These are phyloP conservation scores for Rhytidhysteron rufulum DNA, from an alignment of 2,329 filamentous ascomycete species.

Conservation along the genomic window DNA sequence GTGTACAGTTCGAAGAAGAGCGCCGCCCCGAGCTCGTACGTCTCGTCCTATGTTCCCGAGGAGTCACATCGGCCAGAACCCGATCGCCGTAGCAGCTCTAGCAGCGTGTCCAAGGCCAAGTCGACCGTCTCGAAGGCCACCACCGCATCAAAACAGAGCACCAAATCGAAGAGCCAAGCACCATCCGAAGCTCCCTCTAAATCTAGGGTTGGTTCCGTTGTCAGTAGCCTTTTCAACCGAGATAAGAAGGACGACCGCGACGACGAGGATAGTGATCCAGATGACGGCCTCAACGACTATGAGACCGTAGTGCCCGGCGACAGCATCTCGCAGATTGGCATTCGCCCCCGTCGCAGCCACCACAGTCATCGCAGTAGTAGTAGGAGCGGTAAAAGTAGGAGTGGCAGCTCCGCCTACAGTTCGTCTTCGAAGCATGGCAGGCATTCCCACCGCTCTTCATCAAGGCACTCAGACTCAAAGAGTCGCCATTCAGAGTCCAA, in stretches of 20 bases:
- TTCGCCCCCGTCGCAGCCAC: slow-evolving; percentile 23
- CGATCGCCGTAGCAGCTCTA: slow-evolving; percentile 21
- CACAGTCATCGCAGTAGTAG: slow-evolving; percentile 24
- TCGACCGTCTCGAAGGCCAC: slow-evolving; percentile 31
- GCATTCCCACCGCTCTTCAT: too few relatives aligned
- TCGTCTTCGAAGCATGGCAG: slow-evolving; percentile 13
- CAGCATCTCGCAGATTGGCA: slow-evolving; percentile 41
- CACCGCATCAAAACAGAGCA: slow-evolving; percentile 23
- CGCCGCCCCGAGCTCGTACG: slow-evolving; percentile 28
- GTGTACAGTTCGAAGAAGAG: slow-evolving; percentile 20
- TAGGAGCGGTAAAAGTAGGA: slow-evolving; percentile 18
- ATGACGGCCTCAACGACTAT: slow-evolving; percentile 29
- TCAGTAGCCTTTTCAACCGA: slow-evolving; percentile 35
- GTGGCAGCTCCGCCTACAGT: slow-evolving; percentile 21
- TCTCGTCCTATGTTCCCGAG: slow-evolving; percentile 30
- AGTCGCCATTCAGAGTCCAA: too few relatives aligned
- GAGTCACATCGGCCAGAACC: not conserved
- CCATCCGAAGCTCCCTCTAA: slow-evolving; percentile 4
- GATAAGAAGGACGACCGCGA: slow-evolving; percentile 34
- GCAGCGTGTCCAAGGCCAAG: slow-evolving; percentile 30
- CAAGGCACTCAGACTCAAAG: too few relatives aligned
- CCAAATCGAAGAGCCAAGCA: slow-evolving; percentile 19
- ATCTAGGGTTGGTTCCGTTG: slow-evolving; percentile 27
- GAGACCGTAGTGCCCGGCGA: slow-evolving; percentile 48
- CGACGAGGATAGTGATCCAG: slow-evolving; percentile 27